These are phyloP conservation scores for Coniochaeta ligniaria DNA, from an alignment of 2,329 filamentous ascomycete genomes.

Conservation along the genomic window DNA sequence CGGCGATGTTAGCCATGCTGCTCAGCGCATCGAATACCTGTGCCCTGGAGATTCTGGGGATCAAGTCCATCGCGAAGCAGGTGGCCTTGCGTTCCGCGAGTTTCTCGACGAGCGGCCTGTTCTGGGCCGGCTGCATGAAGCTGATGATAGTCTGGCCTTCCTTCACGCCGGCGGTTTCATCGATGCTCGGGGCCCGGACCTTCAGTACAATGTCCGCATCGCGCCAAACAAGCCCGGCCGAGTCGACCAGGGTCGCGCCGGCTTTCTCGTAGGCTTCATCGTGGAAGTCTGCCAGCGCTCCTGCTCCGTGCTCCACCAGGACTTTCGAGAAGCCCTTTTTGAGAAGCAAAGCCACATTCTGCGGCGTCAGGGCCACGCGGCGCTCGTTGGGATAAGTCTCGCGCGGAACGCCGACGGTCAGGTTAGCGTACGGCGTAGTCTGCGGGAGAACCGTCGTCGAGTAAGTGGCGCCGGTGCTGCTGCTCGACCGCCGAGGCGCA, in stretches of 20 bases:
- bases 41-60: conserved; percentile 81
- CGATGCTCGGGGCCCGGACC: conserved; percentile 65
- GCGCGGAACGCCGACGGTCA: conserved; percentile 72
- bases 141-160: conserved; percentile 71
- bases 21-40: conserved; percentile 85
- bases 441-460: conserved; percentile 33
- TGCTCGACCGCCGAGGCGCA: conserved; percentile 11
- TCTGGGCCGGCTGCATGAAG: conserved; percentile 77
- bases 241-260: conserved; percentile 69
- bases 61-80: conserved; percentile 86
- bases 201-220: conserved; percentile 76
- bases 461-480: conserved; percentile 19
- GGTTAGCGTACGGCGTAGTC: conserved; percentile 58
- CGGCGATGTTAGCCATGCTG: conserved; percentile 91
- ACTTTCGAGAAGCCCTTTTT: conserved; percentile 80
- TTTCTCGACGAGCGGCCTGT: conserved; percentile 65
- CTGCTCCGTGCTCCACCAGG: conserved; percentile 75
- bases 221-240: conserved; percentile 60
- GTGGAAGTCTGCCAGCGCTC: conserved; percentile 66
- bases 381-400: conserved; percentile 76
- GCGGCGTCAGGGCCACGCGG: conserved; percentile 76
- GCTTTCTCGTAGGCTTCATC: conserved; percentile 72
- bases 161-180: conserved; percentile 62
- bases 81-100: conserved; percentile 66
- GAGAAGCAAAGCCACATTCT: conserved; percentile 72